Evolutionary conservation across 1,284 basidiomycete species (phyloP), one percentile per base, ranked within the genome.

Genomic region (Tausonia pullulans): DNA sequence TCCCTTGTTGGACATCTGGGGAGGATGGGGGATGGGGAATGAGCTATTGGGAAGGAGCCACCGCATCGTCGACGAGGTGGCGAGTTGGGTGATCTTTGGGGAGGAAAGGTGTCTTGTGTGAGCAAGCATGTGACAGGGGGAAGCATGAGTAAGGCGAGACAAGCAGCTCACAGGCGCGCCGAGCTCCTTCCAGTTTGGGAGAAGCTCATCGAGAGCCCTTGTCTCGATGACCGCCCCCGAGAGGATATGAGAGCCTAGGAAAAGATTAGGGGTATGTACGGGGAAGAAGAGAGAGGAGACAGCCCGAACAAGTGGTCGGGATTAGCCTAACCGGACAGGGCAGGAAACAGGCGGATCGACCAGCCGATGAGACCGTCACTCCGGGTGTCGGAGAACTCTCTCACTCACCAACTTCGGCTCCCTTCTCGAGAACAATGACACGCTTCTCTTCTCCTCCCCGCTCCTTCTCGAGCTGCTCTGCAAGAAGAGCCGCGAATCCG

Each of bases 161-260:
- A 4, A 56, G 14, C 48, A 49, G 48, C 48, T 49, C 10, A 66
- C 65, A 6, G 81, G 81, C 14, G 80, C 80, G 41, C 77, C 77
- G 46, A 79, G 73, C 69, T 81, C 80, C 59, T 83, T 78, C 94
- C 94, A 98, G 73, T 88, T 81, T 1, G 94, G 95, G 3, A 98
- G 78, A 13, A 98, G 85, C 72, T 98, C 94, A 69, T 96, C 83
- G 51, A 98, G 82, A 3, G 94, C 92, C 50, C 86, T 82, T 6
- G 94, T 88, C 77, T 98, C 94, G 66, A 98, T 85, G 60, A 98
- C 94, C 0, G 94, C 94, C 14, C 95, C 96, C 4, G 93, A 98
- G 14, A 98, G 82, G 69, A 95, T 94, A 75, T 98, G 95, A 10
- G 93, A 87, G 63, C 94, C 94, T 93, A 69, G 5, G 48, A 27